Conservation (phyloP, 1,284 basidiomycete species). For the Melanopsichium pennsylvanicum region DNA sequence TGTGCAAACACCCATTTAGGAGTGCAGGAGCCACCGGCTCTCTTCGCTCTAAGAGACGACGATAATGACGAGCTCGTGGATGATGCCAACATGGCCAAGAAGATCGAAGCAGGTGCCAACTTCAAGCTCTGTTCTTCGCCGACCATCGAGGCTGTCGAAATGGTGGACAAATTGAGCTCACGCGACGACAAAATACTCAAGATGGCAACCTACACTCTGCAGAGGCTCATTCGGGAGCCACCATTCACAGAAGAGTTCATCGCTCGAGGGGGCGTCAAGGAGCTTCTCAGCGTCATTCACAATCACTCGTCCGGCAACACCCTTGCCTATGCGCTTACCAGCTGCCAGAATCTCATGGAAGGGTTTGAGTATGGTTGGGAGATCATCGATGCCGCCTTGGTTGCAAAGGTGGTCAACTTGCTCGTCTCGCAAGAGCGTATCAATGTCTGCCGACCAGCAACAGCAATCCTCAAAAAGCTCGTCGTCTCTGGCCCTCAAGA, state of each 20-base stretch:
- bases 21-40: conserved; percentile 79
- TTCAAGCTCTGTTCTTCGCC: conserved; percentile 77
- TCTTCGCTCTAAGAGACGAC: conserved; percentile 82
- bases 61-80: conserved; percentile 89
- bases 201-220: conserved; percentile 79
- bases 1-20: conserved; percentile 72
- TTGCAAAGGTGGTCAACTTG: conserved; percentile 79
- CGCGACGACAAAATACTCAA: conserved; percentile 74
- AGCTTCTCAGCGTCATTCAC: conserved; percentile 49
- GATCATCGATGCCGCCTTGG: conserved; percentile 75
- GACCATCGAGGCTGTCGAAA: conserved; percentile 80
- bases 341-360: conserved; percentile 77
- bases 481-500: conserved; percentile 68
- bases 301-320: conserved; percentile 77
- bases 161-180: conserved; percentile 75
- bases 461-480: conserved; percentile 86
- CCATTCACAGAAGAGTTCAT: conserved; percentile 87
- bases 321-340: conserved; percentile 82
- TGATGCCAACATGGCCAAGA: conserved; percentile 68
- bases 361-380: conserved; percentile 72
- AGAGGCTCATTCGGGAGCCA: conserved; percentile 87
- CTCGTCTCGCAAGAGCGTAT: conserved; percentile 70
- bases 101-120: conserved; percentile 56
- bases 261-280: conserved; percentile 73
- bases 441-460: conserved; percentile 95